phyloP scores from a whole-genome alignment of 31 red algal species.

The Odonthalia washingtoniensis region DNA sequence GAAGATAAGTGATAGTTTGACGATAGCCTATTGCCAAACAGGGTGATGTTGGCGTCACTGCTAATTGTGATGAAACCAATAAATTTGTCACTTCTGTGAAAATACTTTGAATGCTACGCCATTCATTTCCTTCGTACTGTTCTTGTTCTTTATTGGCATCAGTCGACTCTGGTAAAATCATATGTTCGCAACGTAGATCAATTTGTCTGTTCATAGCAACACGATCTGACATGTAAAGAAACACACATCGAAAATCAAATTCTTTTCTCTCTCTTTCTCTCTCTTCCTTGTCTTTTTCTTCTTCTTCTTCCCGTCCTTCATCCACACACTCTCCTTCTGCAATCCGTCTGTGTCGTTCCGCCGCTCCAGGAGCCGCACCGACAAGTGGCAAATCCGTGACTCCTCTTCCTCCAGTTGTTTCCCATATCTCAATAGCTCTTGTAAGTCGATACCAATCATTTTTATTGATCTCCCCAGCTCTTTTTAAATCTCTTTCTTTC shows the following conservation, averaged over 20 bases:
- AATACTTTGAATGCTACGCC: constrained; percentile 48
- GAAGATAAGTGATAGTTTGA: constrained; percentile 81
- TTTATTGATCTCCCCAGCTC: constrained; percentile 56
- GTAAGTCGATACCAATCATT: constrained; percentile 96
- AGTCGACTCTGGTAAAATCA: constrained; percentile 51
- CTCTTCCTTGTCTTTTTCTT: too few species aligned
- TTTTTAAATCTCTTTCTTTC: constrained; percentile 55
- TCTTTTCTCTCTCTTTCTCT: constrained; percentile 13
- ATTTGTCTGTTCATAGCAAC: constrained; percentile 71
- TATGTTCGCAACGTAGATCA: constrained; percentile 85
- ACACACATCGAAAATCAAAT: constrained; percentile 94
- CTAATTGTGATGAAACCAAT: constrained; percentile 16
- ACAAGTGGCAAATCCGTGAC: constrained; percentile 71
- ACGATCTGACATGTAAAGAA: constrained; percentile 73
- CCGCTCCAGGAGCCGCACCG: constrained; percentile 74
- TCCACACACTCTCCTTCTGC: too few species aligned
- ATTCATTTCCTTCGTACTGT: neutral
- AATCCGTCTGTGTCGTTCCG: too few species aligned
- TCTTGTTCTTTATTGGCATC: neutral
- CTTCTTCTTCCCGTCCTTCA: too few species aligned
- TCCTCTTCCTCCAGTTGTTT: constrained; percentile 47
- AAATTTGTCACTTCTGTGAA: constrained; percentile 69
- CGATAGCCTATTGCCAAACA: constrained; percentile 90
- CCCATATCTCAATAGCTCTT: constrained; percentile 76
- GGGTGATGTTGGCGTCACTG: constrained; percentile 26